Base-by-base conservation (phyloP, 352 stramenopile species). In the Phytophthora kernoviae region DNA sequence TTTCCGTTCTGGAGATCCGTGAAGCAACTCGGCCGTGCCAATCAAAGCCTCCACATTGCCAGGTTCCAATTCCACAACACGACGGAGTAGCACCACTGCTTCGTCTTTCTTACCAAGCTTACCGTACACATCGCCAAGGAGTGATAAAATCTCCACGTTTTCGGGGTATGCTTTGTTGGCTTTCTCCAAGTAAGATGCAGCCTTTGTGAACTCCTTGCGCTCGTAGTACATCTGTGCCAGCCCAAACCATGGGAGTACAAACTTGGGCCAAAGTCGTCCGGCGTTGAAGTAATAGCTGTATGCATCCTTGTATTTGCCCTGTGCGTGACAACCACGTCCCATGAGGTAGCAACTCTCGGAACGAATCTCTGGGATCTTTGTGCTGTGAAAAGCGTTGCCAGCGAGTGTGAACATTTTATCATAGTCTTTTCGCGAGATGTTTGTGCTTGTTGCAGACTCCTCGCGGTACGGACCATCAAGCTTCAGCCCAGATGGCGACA, bases 271-370 rank as follows among this genome's bases (percentile, higher is more conserved):
- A n/a, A 92, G 70, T 14, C 86, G 83, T 21, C 82, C 96, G 26
- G 96, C 94, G 54, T 98, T 96, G 52, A 97, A 96, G 75, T 99
- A 99, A 68, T 98, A 97, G 65, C 94, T 96, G 66, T 97, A 97
- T 11, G 96, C 96, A 54, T 98, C 87, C 63, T 98, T 96, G 73
- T 98, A 97, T 59, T 98, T 96, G 49, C 88, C 89, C 54, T 84
- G 82, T 30, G 95, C 91, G 65, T 99, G 96, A 52, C 94, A 95
- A n/a, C 97, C 96, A 49, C 96, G 90, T 10, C 92, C 96, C 75
- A 98, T 95, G 30, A 98, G 86, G 68, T 98, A 99, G 48, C 97
- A 97, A 59, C 93, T 98, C 73, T 99, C 96, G 10, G 95, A 97
- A 47, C 97, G 93, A 26, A 99, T 98, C 54, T 93, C 82, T 7